Evolutionary conservation across 768 basidiomycete species (phyloP), one percentile per base, ranked within the genome.

Genomic region (Candolleomyces eurysporus): DNA sequence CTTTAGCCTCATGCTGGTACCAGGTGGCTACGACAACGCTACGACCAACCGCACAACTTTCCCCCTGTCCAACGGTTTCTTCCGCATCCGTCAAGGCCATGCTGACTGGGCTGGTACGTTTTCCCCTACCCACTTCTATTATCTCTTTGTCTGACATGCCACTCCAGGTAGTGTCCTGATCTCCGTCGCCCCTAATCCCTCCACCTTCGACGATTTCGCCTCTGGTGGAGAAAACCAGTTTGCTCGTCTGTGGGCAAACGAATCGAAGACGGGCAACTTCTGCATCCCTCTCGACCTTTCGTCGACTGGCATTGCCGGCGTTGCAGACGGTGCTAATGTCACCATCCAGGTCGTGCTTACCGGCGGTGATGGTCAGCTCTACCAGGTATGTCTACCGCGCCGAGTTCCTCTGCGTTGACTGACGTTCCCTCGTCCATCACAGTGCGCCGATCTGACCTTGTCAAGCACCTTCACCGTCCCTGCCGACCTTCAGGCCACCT

Each of bases 361-460:
- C 59, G 88, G 88, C 53, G 88, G 89, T 31, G 90, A 92, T 68
- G 88, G 86, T 40, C 62, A 72, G 40, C 79, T 92, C 17, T 91
- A 83, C 73, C 88, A 91, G 80, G 88, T 84, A 67, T 4, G 69
- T 68, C 10, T 26, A 16, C 4, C n/a, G 30, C 43, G 19, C 30
- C 51, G 26, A n/a, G 30, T 17, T 9, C 55, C 17, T 3, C 14
- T 5, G n/a, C 45, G 42, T 14, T 60, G 32, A 30, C 36, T 51
- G 40, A 49, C 57, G 43, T 45, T 22, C 1, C 48, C 19, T n/a
- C 13, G 13, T 10, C 32, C 30, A 43, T 36, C 16, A 36, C 42
- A 92, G 89, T 93, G 91, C 70, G 80, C 92, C 48, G 92, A 93
- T 72, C 74, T 93, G 61, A 84, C 87, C 31, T 77, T 94, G 26